A percentile compares a stretch with the other conserved stretches of the same genome.
These are phyloP conservation scores for Knoxia roxburghii DNA, from an alignment of 257 asterid species.

Conservation along the genomic window DNA sequence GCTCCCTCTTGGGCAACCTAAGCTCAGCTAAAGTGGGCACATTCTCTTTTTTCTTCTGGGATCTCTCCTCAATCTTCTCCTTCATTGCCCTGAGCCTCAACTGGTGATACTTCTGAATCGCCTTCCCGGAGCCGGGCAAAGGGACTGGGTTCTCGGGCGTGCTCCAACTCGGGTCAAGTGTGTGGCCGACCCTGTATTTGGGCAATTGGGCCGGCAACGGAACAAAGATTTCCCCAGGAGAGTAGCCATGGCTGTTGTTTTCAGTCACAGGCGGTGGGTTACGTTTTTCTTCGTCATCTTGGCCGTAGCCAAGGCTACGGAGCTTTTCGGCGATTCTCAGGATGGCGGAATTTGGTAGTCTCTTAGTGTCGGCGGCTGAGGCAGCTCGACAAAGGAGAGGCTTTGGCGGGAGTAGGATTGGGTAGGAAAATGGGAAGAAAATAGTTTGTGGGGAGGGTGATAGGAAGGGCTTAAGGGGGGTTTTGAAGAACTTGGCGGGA, in stretches of 20 bases:
- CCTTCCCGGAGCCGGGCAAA: constrained; percentile 62
- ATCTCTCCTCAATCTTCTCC: constrained; percentile 65
- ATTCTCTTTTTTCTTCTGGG: constrained; percentile 38
- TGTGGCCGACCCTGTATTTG: constrained; percentile 79
- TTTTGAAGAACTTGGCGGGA: constrained; percentile 18
- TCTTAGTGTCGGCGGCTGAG: constrained; percentile 35
- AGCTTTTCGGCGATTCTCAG: constrained; percentile 82
- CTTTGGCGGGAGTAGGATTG: constrained; percentile 22
- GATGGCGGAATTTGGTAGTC: constrained; percentile 68
- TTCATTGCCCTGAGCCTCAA: constrained; percentile 43
- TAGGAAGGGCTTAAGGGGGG: constrained; percentile 24
- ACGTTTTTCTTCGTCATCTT: constrained; percentile 28
- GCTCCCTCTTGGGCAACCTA: constrained; percentile 50
- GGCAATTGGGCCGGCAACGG: constrained; percentile 71
- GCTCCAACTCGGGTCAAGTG: constrained; percentile 95
- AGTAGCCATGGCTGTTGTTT: constrained; percentile 25
- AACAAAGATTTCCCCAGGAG: constrained; percentile 81
- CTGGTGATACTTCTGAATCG: constrained; percentile 63
- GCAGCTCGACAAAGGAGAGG: constrained; percentile 34
- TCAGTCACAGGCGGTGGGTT: constrained; percentile 5
- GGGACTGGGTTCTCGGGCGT: constrained; percentile 88
- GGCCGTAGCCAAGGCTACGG: constrained; percentile 79
- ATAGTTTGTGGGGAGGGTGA: constrained; percentile 4
- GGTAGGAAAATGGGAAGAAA: constrained; percentile 16
- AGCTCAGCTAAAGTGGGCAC: constrained; percentile 86